A percentile compares a stretch with the other conserved stretches of the same genome.
Conservation (phyloP, 768 basidiomycete species). For the Lentinula detonsa region DNA sequence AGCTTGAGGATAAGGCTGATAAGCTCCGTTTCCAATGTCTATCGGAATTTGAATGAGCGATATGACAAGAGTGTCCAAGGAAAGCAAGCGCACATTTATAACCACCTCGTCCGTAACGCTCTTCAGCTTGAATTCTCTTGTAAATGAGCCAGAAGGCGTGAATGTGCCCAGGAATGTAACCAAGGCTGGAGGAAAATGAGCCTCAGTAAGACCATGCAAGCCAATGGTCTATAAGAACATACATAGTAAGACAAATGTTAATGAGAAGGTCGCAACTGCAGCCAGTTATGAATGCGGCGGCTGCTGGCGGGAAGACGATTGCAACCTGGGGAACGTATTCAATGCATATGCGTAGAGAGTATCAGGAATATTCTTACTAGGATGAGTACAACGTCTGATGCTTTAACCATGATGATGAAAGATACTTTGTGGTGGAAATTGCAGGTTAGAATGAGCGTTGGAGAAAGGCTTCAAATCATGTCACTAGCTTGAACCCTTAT, state of each 20-base stretch:
- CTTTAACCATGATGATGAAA: constrained; percentile 39
- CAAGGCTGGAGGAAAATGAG: background rate
- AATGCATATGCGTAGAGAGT: background rate
- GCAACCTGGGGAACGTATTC: constrained; percentile 43
- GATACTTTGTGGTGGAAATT: background rate
- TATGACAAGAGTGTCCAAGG: background rate
- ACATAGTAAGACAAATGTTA: constrained; percentile 78
- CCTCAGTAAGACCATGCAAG: background rate
- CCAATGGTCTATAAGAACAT: constrained; percentile 13
- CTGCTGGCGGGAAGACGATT: constrained; percentile 79
- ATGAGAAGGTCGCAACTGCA: constrained; percentile 86
- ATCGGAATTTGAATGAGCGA: background rate
- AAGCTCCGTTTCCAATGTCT: constrained; percentile 24
- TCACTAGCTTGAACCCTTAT: background rate
- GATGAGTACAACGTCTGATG: constrained; percentile 76
- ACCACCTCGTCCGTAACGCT: constrained; percentile 70
- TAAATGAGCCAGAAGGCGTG: constrained; percentile 92
- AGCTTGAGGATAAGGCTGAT: constrained; percentile 18
- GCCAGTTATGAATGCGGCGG: constrained; percentile 70
- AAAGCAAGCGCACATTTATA: constrained; percentile 57
- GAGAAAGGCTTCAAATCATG: background rate
- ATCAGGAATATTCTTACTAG: constrained; percentile 37
- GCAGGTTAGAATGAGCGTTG: background rate
- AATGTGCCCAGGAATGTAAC: constrained; percentile 50
- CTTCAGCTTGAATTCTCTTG: constrained; percentile 84